phyloP scores from a whole-genome alignment of 1,284 basidiomycete species.

The Malassezia equina region DNA sequence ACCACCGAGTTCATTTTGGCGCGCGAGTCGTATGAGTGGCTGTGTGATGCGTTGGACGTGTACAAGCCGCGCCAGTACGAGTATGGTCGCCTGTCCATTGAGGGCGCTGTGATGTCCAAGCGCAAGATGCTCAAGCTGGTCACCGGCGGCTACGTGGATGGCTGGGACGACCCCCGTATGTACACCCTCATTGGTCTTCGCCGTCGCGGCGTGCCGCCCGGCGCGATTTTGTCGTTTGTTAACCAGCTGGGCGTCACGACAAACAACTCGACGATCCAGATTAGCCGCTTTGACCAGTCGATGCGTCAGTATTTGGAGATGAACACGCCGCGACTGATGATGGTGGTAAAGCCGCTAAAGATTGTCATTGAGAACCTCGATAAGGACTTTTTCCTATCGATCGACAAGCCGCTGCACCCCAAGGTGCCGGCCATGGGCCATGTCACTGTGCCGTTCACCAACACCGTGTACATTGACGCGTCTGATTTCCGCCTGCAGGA shows the following conservation, averaged over 20 bases:
- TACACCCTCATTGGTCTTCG: slow-evolving; percentile 93
- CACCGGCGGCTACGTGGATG: slow-evolving; percentile 68
- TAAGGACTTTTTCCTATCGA: slow-evolving; percentile 69
- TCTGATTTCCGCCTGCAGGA: slow-evolving; percentile 89
- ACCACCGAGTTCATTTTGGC: slow-evolving; percentile 95
- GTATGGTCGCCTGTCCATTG: slow-evolving; percentile 83
- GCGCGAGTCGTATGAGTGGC: slow-evolving; percentile 95
- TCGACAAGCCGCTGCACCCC: slow-evolving; percentile 88
- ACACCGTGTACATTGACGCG: slow-evolving; percentile 79
- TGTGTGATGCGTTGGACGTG: slow-evolving; percentile 88
- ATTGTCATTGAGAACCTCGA: slow-evolving; percentile 74
- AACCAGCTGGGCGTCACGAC: slow-evolving; percentile 86
- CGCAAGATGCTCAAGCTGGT: slow-evolving; percentile 88
- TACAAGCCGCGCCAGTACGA: slow-evolving; percentile 99
- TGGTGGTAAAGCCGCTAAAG: slow-evolving; percentile 84
- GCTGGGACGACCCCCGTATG: slow-evolving; percentile 97
- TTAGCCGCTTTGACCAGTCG: slow-evolving; percentile 76
- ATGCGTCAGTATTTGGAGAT: slow-evolving; percentile 83
- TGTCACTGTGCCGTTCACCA: slow-evolving; percentile 74
- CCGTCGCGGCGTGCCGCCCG: slow-evolving; percentile 86
- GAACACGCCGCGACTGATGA: slow-evolving; percentile 75
- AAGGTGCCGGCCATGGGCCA: slow-evolving; percentile 81
- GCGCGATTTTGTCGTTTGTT: slow-evolving; percentile 86
- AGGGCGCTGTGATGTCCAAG: slow-evolving; percentile 94
- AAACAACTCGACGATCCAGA: slow-evolving; percentile 67